Percentiles rank a stretch among this genome's conserved stretches.
Conservation (phyloP, 2,329 filamentous ascomycete genomes). For the Emergomyces orientalis region DNA sequence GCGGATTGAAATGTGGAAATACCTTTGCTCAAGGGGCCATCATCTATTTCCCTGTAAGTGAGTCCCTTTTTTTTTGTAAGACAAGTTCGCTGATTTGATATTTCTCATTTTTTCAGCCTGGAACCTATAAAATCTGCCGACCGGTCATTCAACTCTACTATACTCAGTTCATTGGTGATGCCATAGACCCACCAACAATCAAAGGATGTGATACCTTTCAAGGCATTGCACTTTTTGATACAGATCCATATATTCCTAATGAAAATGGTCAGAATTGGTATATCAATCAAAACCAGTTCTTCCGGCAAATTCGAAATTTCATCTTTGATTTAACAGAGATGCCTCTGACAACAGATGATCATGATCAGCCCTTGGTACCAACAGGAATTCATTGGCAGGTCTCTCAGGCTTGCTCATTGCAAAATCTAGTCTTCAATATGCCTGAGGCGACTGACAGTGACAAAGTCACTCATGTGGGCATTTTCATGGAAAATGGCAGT, state of each 20-base stretch:
- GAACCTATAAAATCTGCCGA: constrained; percentile 69
- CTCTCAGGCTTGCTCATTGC: constrained; percentile 60
- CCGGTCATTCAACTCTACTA: constrained; percentile 80
- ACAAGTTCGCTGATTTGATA: neutral
- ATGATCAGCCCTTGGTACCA: constrained; percentile 8
- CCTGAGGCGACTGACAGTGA: constrained; percentile 29
- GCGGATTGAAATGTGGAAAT: constrained; percentile 72
- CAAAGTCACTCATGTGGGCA: constrained; percentile 15
- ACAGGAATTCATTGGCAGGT: constrained; percentile 62
- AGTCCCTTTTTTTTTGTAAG: neutral
- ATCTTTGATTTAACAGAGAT: constrained; percentile 58
- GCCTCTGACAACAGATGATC: constrained; percentile 33
- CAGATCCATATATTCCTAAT: constrained; percentile 58
- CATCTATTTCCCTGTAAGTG: constrained; percentile 68
- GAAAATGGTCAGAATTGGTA: constrained; percentile 54
- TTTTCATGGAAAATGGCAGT: constrained; percentile 33
- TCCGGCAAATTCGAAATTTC: constrained; percentile 65
- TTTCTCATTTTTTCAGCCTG: constrained; percentile 35
- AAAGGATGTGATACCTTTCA: constrained; percentile 7
- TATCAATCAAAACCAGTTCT: constrained; percentile 64
- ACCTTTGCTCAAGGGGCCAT: constrained; percentile 72
- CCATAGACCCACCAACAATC: constrained; percentile 21
- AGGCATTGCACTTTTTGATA: constrained; percentile 53
- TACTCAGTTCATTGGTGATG: constrained; percentile 83
- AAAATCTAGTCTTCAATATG: constrained; percentile 69